Percentiles rank a stretch among this genome's conserved stretches.
phyloP scores from a whole-genome alignment of 225 moss, liverwort and hornwort genomes.

The Climacium dendroides region DNA sequence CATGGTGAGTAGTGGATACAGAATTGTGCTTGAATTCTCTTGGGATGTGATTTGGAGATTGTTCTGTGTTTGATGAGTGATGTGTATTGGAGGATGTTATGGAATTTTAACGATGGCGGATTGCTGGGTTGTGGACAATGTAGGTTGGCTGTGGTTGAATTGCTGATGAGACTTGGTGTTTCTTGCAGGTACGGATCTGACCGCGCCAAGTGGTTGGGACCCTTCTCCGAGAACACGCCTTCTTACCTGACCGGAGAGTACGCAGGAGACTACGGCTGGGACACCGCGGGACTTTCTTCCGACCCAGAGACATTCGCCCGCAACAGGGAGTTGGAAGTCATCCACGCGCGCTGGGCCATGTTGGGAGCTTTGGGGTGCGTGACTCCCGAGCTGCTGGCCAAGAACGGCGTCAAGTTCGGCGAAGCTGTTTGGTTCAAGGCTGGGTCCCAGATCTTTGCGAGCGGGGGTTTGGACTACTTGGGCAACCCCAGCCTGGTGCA shows the following conservation, averaged over 20 bases:
- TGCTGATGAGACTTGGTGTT: not conserved
- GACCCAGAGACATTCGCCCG: not conserved
- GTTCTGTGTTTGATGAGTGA: not conserved
- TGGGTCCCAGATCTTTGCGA: not conserved
- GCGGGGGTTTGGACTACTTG: not conserved
- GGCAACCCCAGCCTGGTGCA: not conserved
- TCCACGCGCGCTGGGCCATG: not conserved
- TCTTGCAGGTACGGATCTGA: not conserved
- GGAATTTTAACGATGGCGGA: not conserved
- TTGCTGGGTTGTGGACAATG: not conserved
- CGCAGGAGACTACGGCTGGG: not conserved
- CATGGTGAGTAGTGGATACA: not conserved
- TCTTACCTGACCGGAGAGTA: not conserved
- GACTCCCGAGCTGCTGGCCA: not conserved
- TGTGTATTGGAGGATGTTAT: too few species aligned
- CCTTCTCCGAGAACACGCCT: not conserved
- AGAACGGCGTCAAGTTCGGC: constrained; percentile 1
- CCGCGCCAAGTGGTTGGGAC: not conserved
- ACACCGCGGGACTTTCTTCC: not conserved
- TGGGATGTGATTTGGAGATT: too few species aligned
- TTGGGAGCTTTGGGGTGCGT: not conserved
- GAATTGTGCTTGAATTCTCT: too few species aligned
- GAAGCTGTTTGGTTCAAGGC: constrained; percentile 11
- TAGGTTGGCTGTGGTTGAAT: not conserved
- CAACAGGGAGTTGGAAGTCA: not conserved